Evolutionary conservation across 2,329 filamentous ascomycete species (phyloP), one percentile per base, ranked within the genome.

Genomic region (Epichloe bromicola): DNA sequence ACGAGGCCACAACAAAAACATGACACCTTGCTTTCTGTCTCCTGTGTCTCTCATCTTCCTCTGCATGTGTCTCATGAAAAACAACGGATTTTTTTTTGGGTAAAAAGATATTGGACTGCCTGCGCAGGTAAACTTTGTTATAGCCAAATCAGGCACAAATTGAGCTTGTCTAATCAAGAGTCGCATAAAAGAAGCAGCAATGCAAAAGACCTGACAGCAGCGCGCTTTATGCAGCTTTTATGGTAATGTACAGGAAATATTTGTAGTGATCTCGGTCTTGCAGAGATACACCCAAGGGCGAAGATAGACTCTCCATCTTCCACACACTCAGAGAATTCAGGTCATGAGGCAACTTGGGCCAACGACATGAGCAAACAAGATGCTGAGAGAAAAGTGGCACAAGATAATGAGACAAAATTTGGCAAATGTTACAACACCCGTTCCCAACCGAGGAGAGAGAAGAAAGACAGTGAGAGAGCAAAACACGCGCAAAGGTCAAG

Each of bases 201-300:
- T 63, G 59, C 61, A 62, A 60, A 59, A 56, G 57, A 64, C 59
- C 61, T 54, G 56, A 61, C 59, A 63, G 61, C 57, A 61, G 61
- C 72, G 71, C 70, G 69, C 59, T 67, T 67, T 63, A 61, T 61
- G 69, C 67, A 65, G 70, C 70, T 70, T 46, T 65, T 61, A 72
- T 67, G 65, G 68, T 78, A 78, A 75, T 77, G 72, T 78, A 78
- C 74, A 78, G 68, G 68, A 71, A 67, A 69, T 38, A 48, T 44
- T 53, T 49, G 30, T 20, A 23, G 42, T 46, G 43, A 39, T 49
- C 38, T 52, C 44, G 37, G 46, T 50, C 51, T 46, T 34, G 43
- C 33, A 44, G 39, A 53, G 51, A 41, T 37, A 17, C 46, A 40
- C 40, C 34, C 42, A 39, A 33, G 20, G 26, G 14, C 30, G 40